phyloP scores from a whole-genome alignment of 208 protist genomes.

The Zelonia costaricensis region DNA sequence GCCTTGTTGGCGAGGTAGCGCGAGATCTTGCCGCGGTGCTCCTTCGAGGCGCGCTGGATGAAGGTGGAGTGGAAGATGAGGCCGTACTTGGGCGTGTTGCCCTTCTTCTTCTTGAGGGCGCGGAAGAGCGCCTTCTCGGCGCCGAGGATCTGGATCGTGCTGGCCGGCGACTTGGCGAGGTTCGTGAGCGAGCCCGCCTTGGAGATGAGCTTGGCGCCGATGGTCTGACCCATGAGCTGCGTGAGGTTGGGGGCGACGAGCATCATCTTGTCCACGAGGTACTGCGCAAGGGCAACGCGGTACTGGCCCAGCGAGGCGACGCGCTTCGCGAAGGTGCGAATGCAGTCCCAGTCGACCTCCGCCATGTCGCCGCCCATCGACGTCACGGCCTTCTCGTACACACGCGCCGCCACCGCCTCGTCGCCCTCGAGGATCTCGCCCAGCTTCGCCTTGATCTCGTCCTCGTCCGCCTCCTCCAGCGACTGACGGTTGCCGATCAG shows the following conservation, averaged over 20 bases:
- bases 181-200: slow-evolving; percentile 98
- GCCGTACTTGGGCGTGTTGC: slow-evolving; percentile 99
- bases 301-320: slow-evolving; percentile 95
- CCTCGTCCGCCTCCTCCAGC: slow-evolving; percentile 71
- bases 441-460: slow-evolving; percentile 72
- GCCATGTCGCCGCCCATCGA: slow-evolving; percentile 98
- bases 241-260: slow-evolving; percentile 98
- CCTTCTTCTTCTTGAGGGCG: slow-evolving; percentile 97
- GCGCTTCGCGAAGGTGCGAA: slow-evolving; percentile 94
- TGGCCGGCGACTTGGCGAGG: slow-evolving; percentile 99
- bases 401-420: slow-evolving; percentile 73
- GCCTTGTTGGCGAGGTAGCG: slow-evolving; percentile 99
- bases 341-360: slow-evolving; percentile 97
- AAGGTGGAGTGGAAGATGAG: slow-evolving; percentile 99
- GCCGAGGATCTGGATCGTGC: slow-evolving; percentile 99
- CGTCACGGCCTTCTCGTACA: slow-evolving; percentile 92
- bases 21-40: slow-evolving; percentile 99
- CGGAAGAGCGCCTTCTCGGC: slow-evolving; percentile 99
- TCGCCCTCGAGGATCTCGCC: slow-evolving; percentile 87
- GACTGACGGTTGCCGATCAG: slow-evolving; percentile 85
- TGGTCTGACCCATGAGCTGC: slow-evolving; percentile 97
- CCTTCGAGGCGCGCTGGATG: slow-evolving; percentile 96
- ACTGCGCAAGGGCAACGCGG: slow-evolving; percentile 90
- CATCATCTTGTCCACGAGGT: slow-evolving; percentile 97
- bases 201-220: slow-evolving; percentile 98